Percentiles rank a stretch among this genome's conserved stretches.
Evolutionary conservation across 2,329 filamentous ascomycete genomes (phyloP).

Genomic region (Aureobasidium sp.): DNA sequence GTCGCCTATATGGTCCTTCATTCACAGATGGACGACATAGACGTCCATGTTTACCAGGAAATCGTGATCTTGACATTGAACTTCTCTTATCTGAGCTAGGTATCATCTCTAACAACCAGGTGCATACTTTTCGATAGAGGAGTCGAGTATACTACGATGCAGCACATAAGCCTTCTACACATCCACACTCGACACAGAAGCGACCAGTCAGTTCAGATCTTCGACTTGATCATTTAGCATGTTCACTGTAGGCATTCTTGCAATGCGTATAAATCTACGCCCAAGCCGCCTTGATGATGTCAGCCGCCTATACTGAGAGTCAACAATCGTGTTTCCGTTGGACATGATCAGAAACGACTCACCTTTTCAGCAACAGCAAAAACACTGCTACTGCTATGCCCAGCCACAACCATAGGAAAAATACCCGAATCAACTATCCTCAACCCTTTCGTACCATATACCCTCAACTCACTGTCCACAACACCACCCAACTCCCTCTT

Average conservation of each 20-base stretch:
- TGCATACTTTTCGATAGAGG: neutral
- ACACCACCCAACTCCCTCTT: slow-evolving; percentile 41
- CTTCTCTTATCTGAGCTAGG: neutral
- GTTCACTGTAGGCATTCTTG: neutral
- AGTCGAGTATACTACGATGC: neutral
- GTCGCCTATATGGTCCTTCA: neutral
- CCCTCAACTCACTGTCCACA: slow-evolving; percentile 35
- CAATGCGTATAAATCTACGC: neutral
- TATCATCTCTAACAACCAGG: neutral
- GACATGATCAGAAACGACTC: neutral
- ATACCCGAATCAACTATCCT: slow-evolving; percentile 39
- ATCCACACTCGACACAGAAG: neutral
- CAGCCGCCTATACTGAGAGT: slow-evolving; percentile 14
- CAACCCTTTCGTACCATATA: slow-evolving; percentile 36
- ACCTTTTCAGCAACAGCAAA: slow-evolving; percentile 21
- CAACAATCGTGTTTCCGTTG: neutral
- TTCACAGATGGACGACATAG: neutral
- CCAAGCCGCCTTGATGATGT: slow-evolving; percentile 19
- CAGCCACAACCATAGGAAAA: slow-evolving; percentile 34
- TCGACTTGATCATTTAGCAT: neutral
- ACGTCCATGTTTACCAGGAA: neutral
- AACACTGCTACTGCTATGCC: slow-evolving; percentile 19
- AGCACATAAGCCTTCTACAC: neutral
- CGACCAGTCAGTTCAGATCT: neutral
- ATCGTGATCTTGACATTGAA: neutral